Base-by-base conservation (phyloP, 495 filamentous ascomycete genomes). In the Tuber indicum region DNA sequence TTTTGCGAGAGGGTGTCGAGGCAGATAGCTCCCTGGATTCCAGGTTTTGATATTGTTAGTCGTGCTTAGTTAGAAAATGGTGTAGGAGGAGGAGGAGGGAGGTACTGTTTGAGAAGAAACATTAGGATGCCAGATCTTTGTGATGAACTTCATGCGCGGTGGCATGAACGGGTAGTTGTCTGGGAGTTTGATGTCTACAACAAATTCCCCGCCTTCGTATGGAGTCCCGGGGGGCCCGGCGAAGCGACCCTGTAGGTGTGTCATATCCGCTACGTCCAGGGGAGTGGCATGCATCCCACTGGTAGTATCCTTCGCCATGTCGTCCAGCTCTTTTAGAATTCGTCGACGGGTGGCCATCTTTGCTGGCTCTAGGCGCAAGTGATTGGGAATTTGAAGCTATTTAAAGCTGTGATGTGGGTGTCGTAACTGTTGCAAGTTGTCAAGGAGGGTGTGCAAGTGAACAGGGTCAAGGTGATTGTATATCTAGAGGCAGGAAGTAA, bases 111-210 rank as follows among this genome's bases (percentile, higher is more conserved):
- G 93, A 82, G 91, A 94, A 88, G 91, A 94, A 85, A 99, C 90
- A 85, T 99, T 99, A 47, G 96, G 96, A 85, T 99, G 96, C 96
- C 96, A 99, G 76, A 99, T 91, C 85, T 92, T 96, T 81, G 96
- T 99, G 79, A 92, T 89, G 79, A 99, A 98, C 83, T 90, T 92
- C 93, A 98, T 98, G 47, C 90, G 84, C 16, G 96, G 96, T 19
- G 96, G 94, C 69, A 92, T 90, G 86, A 99, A 99, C 1, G 96
- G 96, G 83, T 99, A 99, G 75, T 95, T 94, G 70, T 87, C 89
- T 1, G 94, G 94, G 70, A 99, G 94, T 80, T 87, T 87, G 82
- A 99, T 94, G 83, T 97, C 93, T 76, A 99, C 90, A 41, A 87
- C 84, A 84, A 90, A 99, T 43, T 87, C 91, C 42, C 94, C 96